Base-by-base conservation (phyloP, 2,329 filamentous ascomycete genomes). In the Fusarium camptoceras region DNA sequence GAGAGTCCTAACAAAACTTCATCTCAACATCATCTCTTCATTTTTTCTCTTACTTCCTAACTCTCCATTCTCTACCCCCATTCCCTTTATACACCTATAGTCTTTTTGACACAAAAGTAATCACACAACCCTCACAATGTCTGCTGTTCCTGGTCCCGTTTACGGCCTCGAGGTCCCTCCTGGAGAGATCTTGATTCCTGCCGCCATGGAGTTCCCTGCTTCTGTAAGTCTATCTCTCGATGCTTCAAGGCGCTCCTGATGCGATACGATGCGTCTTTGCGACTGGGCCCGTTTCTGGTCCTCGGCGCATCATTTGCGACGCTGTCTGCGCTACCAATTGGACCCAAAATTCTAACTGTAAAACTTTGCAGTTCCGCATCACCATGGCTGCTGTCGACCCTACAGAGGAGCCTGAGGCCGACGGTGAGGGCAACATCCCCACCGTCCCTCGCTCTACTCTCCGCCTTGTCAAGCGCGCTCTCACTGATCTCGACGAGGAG, bases 341-440 rank as follows among this genome's bases (percentile, higher is more conserved):
- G 30, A 30, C 44, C 28, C 30, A 44, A 28, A 43, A 22, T 60
- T 58, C 71, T 71, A 47, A 73, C 58, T 47, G n/a, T 50, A 56
- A 68, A 73, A 70, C 55, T 64, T 56, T 42, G 28, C 77, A 97
- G 94, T 97, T 98, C 84, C 94, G 94, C 80, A 94, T 99, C 78
- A 98, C 94, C 77, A 99, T 99, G 96, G 96, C 97, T 77, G 96
- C 96, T 72, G 91, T 99, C 80, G 95, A 99, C 80, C 96, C 96
- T 62, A 94, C 89, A 77, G 92, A 92, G 76, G 86, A 89, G 75
- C 87, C 90, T 37, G 87, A 93, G 80, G 85, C 86, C 63, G 89
- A 91, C 73, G 85, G 86, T 61, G 86, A 87, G 55, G 87, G 86
- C 75, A 89, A 90, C 76, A 81, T 88, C 64, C 88, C 88, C 75